Percentiles rank a stretch among this genome's conserved stretches.
phyloP scores from a whole-genome alignment of 768 basidiomycete genomes.

The Boletus rufocinnamomeus region DNA sequence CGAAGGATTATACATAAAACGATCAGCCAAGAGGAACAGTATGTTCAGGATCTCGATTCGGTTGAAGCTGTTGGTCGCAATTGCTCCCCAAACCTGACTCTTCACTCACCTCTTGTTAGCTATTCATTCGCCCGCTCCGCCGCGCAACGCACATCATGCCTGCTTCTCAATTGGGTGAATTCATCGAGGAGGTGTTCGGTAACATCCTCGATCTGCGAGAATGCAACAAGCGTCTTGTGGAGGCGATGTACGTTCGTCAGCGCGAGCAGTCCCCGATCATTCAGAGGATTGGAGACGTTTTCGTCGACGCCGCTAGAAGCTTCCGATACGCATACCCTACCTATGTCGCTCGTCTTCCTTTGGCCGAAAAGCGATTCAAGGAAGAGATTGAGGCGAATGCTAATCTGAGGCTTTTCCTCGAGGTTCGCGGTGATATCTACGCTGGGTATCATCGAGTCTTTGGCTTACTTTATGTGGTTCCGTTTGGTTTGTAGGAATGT shows the following conservation, averaged over 20 bases:
- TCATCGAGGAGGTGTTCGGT: constrained; percentile 88
- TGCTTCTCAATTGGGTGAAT: constrained; percentile 64
- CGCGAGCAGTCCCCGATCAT: constrained; percentile 82
- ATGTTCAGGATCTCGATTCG: constrained; percentile 81
- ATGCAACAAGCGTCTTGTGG: constrained; percentile 79
- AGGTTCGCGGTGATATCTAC: constrained; percentile 49
- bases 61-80: constrained; percentile 61
- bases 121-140: constrained; percentile 58
- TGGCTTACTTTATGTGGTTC: constrained; percentile 5
- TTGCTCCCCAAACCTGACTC: constrained; percentile 32
- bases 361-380: constrained; percentile 84
- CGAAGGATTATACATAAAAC: constrained; percentile 78
- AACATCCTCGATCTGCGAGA: constrained; percentile 88
- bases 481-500: constrained; percentile 20
- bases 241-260: constrained; percentile 84
- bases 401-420: constrained; percentile 81
- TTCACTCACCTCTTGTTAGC: constrained; percentile 33
- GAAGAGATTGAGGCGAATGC: constrained; percentile 83
- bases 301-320: constrained; percentile 82
- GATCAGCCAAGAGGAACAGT: constrained; percentile 87
- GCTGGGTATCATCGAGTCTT: too few relatives aligned
- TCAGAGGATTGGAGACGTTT: constrained; percentile 83
- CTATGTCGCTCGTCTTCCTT: constrained; percentile 81
- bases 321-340: constrained; percentile 85
- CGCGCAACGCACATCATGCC: constrained; percentile 60